A percentile compares a stretch with the other conserved stretches of the same genome.
Evolutionary conservation across 2,329 filamentous ascomycete genomes (phyloP).

Genomic region (Phaeoacremonium minimum): DNA sequence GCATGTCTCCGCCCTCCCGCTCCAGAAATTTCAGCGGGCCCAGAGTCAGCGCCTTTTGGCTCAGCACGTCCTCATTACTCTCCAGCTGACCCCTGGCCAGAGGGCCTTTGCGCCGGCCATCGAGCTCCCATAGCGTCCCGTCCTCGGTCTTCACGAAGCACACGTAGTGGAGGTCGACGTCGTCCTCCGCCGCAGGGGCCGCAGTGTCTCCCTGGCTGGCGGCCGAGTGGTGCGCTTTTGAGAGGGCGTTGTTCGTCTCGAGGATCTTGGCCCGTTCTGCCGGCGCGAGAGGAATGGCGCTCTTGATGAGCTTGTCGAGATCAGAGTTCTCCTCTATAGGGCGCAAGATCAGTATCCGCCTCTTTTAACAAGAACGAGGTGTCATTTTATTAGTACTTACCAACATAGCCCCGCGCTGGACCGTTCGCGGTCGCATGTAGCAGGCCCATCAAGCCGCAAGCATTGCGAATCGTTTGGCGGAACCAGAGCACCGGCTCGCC

Average conservation of each 20-base stretch:
- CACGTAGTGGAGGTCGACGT: constrained; percentile 92
- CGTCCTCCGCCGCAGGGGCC: constrained; percentile 73
- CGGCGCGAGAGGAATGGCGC: constrained; percentile 68
- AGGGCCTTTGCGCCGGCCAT: constrained; percentile 55
- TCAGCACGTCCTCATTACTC: constrained; percentile 66
- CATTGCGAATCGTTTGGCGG: constrained; percentile 89
- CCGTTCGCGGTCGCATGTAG: constrained; percentile 82
- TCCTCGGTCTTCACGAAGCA: constrained; percentile 78
- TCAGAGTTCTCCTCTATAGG: constrained; percentile 44
- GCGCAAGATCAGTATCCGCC: too few species aligned
- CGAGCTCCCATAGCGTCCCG: constrained; percentile 59
- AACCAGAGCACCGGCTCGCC: constrained; percentile 85
- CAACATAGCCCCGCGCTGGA: constrained; percentile 57
- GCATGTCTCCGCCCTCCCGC: constrained; percentile 49
- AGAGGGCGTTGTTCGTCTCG: constrained; percentile 71
- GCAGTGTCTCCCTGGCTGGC: constrained; percentile 73
- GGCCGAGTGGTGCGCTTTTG: constrained; percentile 72
- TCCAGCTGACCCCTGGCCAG: constrained; percentile 50
- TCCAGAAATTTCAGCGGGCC: constrained; percentile 58
- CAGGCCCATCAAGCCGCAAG: constrained; percentile 86
- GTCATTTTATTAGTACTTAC: too few species aligned
- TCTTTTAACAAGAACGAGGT: too few species aligned
- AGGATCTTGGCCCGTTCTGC: constrained; percentile 65
- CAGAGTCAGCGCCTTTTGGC: constrained; percentile 67
- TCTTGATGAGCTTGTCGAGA: constrained; percentile 60